Percentiles rank a stretch among this genome's conserved stretches.
Evolutionary conservation across 2,329 filamentous ascomycete genomes (phyloP).

Genomic region (Simplicillium aogashimaense): DNA sequence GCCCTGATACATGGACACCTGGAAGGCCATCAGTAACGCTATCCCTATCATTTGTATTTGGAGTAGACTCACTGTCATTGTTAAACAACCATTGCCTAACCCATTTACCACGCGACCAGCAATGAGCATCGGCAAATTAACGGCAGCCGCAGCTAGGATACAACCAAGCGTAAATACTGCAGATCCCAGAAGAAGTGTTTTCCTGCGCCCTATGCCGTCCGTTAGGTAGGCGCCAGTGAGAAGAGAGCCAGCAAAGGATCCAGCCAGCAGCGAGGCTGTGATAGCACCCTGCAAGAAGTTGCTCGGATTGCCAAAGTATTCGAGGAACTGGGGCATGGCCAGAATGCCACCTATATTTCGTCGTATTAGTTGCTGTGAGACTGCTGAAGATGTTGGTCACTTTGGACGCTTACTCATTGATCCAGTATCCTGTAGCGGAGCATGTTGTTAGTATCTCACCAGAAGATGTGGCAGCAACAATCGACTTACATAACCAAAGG

Average conservation of each 20-base stretch:
- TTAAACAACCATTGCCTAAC: conserved; percentile 42
- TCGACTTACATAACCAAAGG: neutral
- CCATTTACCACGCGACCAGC: conserved; percentile 52
- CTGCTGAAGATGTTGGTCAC: neutral
- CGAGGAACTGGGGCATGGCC: conserved; percentile 28
- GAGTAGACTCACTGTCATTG: neutral
- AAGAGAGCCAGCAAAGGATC: conserved; percentile 35
- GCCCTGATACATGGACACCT: conserved; percentile 59
- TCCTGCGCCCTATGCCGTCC: conserved; percentile 33
- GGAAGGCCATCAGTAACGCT: conserved; percentile 46
- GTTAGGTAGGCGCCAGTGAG: conserved; percentile 31
- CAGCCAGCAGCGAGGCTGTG: conserved; percentile 37
- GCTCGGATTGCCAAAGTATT: conserved; percentile 38
- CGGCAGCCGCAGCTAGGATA: conserved; percentile 46
- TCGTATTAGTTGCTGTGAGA: neutral
- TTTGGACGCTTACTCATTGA: neutral
- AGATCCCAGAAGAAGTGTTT: conserved; percentile 33
- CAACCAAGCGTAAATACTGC: conserved; percentile 47
- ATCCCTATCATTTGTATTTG: neutral
- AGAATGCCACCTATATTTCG: neutral
- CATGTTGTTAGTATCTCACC: neutral
- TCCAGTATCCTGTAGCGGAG: neutral
- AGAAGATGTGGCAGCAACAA: neutral
- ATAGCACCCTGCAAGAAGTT: conserved; percentile 38
- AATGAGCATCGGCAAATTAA: conserved; percentile 45